These are phyloP conservation scores for Dactylella cylindrospora DNA, from an alignment of 2,329 filamentous ascomycete species.

Conservation along the genomic window DNA sequence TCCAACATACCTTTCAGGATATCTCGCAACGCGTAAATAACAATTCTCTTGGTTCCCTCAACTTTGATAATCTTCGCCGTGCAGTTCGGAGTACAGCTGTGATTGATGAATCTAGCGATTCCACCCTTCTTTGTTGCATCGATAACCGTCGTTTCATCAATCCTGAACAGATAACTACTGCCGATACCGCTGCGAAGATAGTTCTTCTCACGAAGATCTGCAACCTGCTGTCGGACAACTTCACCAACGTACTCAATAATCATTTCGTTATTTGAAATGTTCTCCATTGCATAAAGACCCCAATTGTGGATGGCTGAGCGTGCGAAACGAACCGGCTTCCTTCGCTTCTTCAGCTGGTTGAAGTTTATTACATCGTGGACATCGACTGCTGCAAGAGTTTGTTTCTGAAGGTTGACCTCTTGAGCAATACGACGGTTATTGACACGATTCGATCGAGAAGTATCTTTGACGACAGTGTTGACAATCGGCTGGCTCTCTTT, in stretches of 20 bases:
- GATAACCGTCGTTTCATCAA: conserved; percentile 95
- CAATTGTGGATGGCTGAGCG: conserved; percentile 98
- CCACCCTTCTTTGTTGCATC: conserved; percentile 98
- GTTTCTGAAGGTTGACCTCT: conserved; percentile 93
- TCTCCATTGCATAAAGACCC: conserved; percentile 96
- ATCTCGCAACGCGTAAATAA: conserved; percentile 95
- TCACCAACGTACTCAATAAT: conserved; percentile 99
- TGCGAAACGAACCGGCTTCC: conserved; percentile 98
- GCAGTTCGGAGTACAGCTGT: conserved; percentile 97
- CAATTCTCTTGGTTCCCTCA: conserved; percentile 95
- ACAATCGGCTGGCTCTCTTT: conserved; percentile 49
- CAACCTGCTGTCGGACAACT: conserved; percentile 93
- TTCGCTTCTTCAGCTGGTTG: conserved; percentile 98
- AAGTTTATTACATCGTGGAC: conserved; percentile 93
- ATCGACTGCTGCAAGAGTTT: conserved; percentile 68
- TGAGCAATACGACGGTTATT: conserved; percentile 94
- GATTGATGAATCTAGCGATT: conserved; percentile 97
- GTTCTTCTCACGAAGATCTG: conserved; percentile 87
- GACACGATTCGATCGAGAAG: conserved; percentile 88
- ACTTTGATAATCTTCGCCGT: conserved; percentile 99
- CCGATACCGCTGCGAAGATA: conserved; percentile 97
- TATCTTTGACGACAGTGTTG: conserved; percentile 75
- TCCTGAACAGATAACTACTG: conserved; percentile 95
- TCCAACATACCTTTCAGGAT: conserved; percentile 81
- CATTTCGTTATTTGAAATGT: conserved; percentile 96